Base-by-base conservation (phyloP, 371 early-diverging fungal species). In the Lichtheimia ornata region DNA sequence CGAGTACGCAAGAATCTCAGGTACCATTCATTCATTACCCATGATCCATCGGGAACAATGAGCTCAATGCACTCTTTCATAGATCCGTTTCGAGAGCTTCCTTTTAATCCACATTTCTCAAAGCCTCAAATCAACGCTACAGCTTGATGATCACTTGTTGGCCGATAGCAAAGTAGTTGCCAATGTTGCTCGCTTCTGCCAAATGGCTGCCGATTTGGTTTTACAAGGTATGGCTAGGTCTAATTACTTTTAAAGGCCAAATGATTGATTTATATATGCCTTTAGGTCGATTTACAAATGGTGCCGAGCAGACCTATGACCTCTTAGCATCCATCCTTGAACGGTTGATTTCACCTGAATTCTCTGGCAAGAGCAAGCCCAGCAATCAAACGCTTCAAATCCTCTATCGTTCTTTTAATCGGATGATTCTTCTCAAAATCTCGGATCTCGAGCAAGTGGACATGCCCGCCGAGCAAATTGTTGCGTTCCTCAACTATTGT, bases 131-230 rank as follows among this genome's bases (percentile, higher is more conserved):
- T 81, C 67, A 43, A 65, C 71, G 18, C 63, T 79, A 22, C 87
- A 81, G 54, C 61, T 75, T 24, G 81, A 73, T 35, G 72, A 58
- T 55, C 69, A 68, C 43, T 17, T 84, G 2, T 55, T 88, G 24
- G 28, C 55, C 0, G 83, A 84, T 53, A 67, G 70, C 14, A 72
- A 79, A 4, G 67, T 84, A 0, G 58, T 88, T 45, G 44, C 64
- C 5, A 87, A 84, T 47, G 64, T 87, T 2, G 71, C 79, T 5
- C 86, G 82, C 63, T 88, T 88, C 62, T 66, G 80, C 9, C 85
- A 85, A 63, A 35, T 87, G 12, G 71, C 86, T n/a, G 87, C 90
- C 6, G 92, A 92, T 67, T 69, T 80, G 25, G 81, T 88, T 0
- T 83, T 86, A 49, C 90, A 89, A 69, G 88, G 87, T 71, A 65